phyloP scores from a whole-genome alignment of 225 moss, liverwort and hornwort species.

The Ulota crispa region DNA sequence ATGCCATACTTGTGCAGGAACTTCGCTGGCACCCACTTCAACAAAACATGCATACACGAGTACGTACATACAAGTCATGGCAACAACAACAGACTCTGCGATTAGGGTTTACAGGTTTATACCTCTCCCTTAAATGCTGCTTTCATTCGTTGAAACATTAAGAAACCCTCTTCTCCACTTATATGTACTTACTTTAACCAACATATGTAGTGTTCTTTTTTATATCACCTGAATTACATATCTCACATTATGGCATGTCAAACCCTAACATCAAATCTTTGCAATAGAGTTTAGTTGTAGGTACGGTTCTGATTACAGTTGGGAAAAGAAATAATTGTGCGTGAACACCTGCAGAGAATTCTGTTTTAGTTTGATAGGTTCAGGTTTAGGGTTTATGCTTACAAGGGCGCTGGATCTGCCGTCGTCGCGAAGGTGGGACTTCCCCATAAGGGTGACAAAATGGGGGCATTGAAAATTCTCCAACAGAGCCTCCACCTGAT shows the following conservation, averaged over 20 bases:
- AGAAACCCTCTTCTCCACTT: not conserved
- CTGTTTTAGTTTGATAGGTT: not conserved
- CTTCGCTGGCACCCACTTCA: constrained; percentile 16
- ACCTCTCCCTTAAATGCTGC: not conserved
- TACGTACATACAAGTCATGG: not conserved
- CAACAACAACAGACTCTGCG: not conserved
- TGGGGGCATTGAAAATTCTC: constrained; percentile 23
- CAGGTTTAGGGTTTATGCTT: not conserved
- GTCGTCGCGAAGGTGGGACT: not conserved
- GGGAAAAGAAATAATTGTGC: not conserved
- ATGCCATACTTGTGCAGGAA: constrained; percentile 21
- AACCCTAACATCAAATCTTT: not conserved
- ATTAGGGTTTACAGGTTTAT: not conserved
- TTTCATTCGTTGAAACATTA: not conserved
- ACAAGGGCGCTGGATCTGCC: not conserved
- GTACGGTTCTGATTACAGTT: not conserved
- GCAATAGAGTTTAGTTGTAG: not conserved
- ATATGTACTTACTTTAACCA: not conserved
- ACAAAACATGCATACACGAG: not conserved
- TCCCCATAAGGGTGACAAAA: not conserved
- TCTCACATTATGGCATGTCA: not conserved
- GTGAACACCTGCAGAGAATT: too few relatives aligned
- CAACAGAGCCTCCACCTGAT: not conserved
- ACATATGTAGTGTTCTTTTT: not conserved
- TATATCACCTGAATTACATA: too few relatives aligned